Evolutionary conservation across 257 asterid species (phyloP), one percentile per base, ranked within the genome.

Genomic region (Cruciata laevipes): DNA sequence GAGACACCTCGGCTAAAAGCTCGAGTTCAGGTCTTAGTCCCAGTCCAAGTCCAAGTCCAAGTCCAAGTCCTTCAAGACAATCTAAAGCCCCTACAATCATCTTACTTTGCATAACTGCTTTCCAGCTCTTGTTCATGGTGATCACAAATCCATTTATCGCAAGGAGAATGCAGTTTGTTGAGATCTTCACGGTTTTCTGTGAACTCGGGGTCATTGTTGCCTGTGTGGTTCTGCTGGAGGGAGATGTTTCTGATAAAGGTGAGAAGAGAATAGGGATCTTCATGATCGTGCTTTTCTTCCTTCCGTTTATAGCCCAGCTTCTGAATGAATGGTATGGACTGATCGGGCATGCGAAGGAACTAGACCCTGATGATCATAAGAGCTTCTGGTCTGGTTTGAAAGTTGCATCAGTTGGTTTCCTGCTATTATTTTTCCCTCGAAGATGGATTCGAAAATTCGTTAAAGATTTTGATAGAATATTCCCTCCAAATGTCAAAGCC

Each of bases 61-160:
- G n/a, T n/a, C n/a, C n/a, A n/a, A n/a, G n/a, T n/a, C n/a, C n/a
- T n/a, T n/a, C 38, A 38, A 38, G 7, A 10, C 47, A 85, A 4
- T 73, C 84, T 10, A 80, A 76, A 73, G 77, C 82, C 16, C 96
- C 96, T 1, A 74, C 83, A 7, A 62, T 85, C 40, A 44, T 77
- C 69, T 60, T 90, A 42, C 89, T 93, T 6, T 60, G 78, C 81
- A 78, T 93, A 27, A 80, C 97, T 3, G 78, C 87, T 0, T 83
- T 88, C 75, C 97, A 93, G 63, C 92, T 93, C 74, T 87, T 93
- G 80, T 93, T 93, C 91, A 86, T 90, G 82, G 83, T 93, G 71
- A 82, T 93, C 3, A 93, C 88, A 81, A 93, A 90, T 83, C 98
- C 97, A 23, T 93, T 90, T 85, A 89, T 93, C 47, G 85, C 85